These are phyloP conservation scores for Halteria grandinella DNA, from an alignment of 73 alveolate species.

Conservation along the genomic window DNA sequence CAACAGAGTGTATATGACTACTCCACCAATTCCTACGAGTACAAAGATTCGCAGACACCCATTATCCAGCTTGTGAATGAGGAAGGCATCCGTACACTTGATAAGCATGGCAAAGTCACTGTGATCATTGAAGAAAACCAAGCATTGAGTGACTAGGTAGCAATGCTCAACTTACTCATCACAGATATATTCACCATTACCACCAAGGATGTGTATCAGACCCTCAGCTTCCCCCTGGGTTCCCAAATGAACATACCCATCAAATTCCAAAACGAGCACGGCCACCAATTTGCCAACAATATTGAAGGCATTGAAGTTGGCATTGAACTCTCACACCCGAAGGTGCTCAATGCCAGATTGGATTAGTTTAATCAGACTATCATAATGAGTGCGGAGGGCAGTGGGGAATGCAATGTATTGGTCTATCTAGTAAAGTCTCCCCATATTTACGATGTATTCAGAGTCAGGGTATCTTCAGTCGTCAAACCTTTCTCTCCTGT, in stretches of 20 bases:
- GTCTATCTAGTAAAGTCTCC: constrained; percentile 51
- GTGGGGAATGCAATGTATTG: constrained; percentile 62
- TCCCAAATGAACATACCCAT: constrained; percentile 52
- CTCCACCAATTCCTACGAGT: constrained; percentile 23
- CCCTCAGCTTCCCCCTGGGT: constrained; percentile 69
- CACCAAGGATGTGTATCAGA: constrained; percentile 59
- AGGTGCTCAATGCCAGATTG: constrained; percentile 49
- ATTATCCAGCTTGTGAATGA: constrained; percentile 15
- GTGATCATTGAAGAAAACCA: constrained; percentile 61
- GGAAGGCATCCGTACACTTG: constrained; percentile 48
- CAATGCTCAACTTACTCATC: constrained; percentile 63
- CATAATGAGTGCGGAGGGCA: constrained; percentile 57
- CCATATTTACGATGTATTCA: constrained; percentile 37
- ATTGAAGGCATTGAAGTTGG: constrained; percentile 69
- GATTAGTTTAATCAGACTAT: constrained; percentile 52
- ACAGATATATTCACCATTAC: constrained; percentile 58
- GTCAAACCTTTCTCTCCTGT: constrained; percentile 64
- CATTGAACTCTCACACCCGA: constrained; percentile 62
- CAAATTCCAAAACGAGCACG: constrained; percentile 68
- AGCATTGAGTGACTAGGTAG: constrained; percentile 49
- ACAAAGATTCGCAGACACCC: constrained; percentile 26
- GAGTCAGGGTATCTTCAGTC: constrained; percentile 54
- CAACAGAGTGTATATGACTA: constrained; percentile 30
- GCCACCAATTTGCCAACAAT: constrained; percentile 61
- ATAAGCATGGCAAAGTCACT: constrained; percentile 60